phyloP scores from a whole-genome alignment of 768 basidiomycete species.

The Hygrocybe punicea region DNA sequence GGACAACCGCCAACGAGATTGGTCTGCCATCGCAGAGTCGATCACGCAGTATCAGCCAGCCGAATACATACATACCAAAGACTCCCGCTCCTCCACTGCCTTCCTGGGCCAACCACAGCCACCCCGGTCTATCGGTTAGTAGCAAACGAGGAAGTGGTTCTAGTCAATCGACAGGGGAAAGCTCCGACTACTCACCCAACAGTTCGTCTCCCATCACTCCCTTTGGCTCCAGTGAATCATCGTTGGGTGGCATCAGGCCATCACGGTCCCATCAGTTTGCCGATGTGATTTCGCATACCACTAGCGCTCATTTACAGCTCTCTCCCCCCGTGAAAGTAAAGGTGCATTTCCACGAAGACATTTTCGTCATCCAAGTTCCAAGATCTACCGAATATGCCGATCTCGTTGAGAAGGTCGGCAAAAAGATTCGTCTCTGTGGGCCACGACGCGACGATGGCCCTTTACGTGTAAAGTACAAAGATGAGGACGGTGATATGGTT shows the following conservation, averaged over 20 bases:
- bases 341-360: constrained; percentile 91
- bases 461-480: constrained; percentile 81
- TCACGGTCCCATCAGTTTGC: constrained; percentile 57
- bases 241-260: constrained; percentile 54
- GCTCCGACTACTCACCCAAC: constrained; percentile 82
- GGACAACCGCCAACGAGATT: constrained; percentile 32
- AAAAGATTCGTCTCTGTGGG: constrained; percentile 90
- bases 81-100: constrained; percentile 56
- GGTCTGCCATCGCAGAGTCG: constrained; percentile 44
- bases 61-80: constrained; percentile 62
- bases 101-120: constrained; percentile 25
- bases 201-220: constrained; percentile 86
- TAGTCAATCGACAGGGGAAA: constrained; percentile 76
- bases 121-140: constrained; percentile 41
- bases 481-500: constrained; percentile 91
- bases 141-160: constrained; percentile 81
- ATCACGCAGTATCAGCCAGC: constrained; percentile 78
- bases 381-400: constrained; percentile 75
- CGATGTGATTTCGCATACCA: constrained; percentile 22
- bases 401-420: constrained; percentile 83
- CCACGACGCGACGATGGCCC: constrained; percentile 77
- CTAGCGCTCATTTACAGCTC: constrained; percentile 1
- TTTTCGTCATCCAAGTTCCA: constrained; percentile 90
- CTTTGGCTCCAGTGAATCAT: constrained; percentile 86
- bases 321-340: constrained; percentile 77